A percentile compares a stretch with the other conserved stretches of the same genome.
These are phyloP conservation scores for Trichophyton simii DNA, from an alignment of 2,329 filamentous ascomycete species.

Conservation along the genomic window DNA sequence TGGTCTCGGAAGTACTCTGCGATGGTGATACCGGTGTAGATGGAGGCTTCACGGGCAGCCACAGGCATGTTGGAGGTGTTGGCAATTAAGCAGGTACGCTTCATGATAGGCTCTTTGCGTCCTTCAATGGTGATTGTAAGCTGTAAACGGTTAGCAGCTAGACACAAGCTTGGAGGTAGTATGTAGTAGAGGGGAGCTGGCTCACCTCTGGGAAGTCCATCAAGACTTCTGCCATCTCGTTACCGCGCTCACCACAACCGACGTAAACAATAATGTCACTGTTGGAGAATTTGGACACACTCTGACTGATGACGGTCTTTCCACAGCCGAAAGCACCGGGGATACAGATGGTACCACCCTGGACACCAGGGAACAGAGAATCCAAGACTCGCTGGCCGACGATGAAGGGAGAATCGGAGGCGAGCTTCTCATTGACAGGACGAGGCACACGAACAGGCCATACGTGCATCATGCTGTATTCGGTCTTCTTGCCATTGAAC, in stretches of 20 bases:
- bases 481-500: conserved; percentile 89
- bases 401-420: conserved; percentile 80
- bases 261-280: conserved; percentile 98
- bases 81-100: conserved; percentile 94
- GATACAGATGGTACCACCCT: conserved; percentile 95
- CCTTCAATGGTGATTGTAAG: conserved; percentile 89
- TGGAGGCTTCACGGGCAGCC: conserved; percentile 93
- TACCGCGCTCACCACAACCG: conserved; percentile 83
- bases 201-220: conserved; percentile 90
- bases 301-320: conserved; percentile 98
- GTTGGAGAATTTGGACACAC: conserved; percentile 99
- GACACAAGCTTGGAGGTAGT: background rate
- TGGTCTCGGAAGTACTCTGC: conserved; percentile 96
- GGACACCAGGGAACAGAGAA: conserved; percentile 88
- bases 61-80: conserved; percentile 99
- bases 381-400: conserved; percentile 95
- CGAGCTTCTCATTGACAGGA: conserved; percentile 81
- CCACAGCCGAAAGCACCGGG: conserved; percentile 96
- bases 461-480: conserved; percentile 95
- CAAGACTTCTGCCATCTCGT: conserved; percentile 99
- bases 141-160: conserved; percentile 21
- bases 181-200: background rate
- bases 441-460: conserved; percentile 97
- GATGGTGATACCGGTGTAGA: conserved; percentile 92
- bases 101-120: conserved; percentile 98